These are phyloP conservation scores for Hypholoma fasciculare DNA, from an alignment of 768 basidiomycete genomes.

Conservation along the genomic window DNA sequence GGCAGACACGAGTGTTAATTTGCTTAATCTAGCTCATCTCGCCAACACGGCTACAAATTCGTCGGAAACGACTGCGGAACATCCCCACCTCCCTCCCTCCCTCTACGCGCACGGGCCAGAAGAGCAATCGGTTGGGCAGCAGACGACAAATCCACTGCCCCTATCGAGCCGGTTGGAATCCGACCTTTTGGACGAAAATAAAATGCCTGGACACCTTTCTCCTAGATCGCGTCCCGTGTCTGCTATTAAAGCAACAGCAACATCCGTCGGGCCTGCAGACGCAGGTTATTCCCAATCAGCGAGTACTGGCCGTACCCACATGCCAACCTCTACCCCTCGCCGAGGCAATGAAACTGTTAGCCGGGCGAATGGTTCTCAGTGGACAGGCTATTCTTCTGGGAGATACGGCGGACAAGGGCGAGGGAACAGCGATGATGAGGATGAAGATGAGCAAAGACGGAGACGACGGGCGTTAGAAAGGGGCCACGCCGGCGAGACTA, in stretches of 20 bases:
- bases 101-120: background rate
- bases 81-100: background rate
- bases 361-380: background rate
- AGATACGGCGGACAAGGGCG: constrained; percentile 17
- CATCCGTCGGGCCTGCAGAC: background rate
- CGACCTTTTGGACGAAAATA: background rate
- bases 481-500: constrained; percentile 8
- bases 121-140: background rate
- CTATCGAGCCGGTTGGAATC: background rate
- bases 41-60: constrained; percentile 1
- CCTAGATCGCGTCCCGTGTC: background rate
- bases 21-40: background rate
- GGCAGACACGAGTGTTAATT: constrained; percentile 9
- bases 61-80: constrained; percentile 1
- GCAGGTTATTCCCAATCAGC: background rate
- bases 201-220: background rate
- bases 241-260: background rate
- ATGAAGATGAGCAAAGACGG: constrained; percentile 35
- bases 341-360: background rate
- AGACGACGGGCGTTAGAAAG: constrained; percentile 11
- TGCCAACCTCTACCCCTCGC: constrained; percentile 4
- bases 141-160: too few species aligned
- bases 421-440: constrained; percentile 27
- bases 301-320: constrained; percentile 1
- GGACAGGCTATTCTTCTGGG: constrained; percentile 14